Evolutionary conservation across 2,329 filamentous ascomycete species (phyloP).

Genomic region (Pezicula radicicola): DNA sequence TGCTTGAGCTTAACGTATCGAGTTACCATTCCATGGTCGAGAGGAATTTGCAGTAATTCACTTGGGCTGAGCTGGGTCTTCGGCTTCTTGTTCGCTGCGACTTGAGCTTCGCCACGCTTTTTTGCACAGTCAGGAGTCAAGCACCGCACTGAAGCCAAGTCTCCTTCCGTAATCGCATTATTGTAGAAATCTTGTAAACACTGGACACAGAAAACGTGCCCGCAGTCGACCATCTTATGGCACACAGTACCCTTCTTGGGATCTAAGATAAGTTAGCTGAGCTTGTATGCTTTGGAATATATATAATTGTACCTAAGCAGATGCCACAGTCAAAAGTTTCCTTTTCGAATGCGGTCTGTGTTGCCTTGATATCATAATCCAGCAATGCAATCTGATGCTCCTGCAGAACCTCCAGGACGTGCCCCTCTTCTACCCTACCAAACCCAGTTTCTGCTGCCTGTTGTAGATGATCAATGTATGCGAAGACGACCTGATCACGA

Average conservation of each 20-base stretch:
- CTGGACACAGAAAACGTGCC: slow-evolving; percentile 85
- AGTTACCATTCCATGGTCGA: slow-evolving; percentile 69
- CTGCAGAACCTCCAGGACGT: slow-evolving; percentile 48
- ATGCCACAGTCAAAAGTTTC: slow-evolving; percentile 87
- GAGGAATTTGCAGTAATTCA: slow-evolving; percentile 76
- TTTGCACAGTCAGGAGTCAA: slow-evolving; percentile 76
- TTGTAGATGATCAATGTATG: slow-evolving; percentile 62
- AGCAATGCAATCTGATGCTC: slow-evolving; percentile 68
- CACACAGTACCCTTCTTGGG: slow-evolving; percentile 84
- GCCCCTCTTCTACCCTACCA: slow-evolving; percentile 47
- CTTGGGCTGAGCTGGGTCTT: slow-evolving; percentile 74
- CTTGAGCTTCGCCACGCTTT: slow-evolving; percentile 37
- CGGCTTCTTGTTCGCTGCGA: slow-evolving; percentile 46
- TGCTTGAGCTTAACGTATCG: slow-evolving; percentile 89
- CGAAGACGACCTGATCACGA: slow-evolving; percentile 55
- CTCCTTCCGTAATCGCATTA: slow-evolving; percentile 80
- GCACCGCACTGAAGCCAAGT: slow-evolving; percentile 77
- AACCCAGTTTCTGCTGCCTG: slow-evolving; percentile 59
- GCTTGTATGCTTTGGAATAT: slow-evolving; percentile 6
- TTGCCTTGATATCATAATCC: slow-evolving; percentile 74
- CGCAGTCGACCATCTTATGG: slow-evolving; percentile 78
- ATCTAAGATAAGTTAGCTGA: slow-evolving; percentile 44
- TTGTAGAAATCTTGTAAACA: slow-evolving; percentile 91
- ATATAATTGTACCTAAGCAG: slow-evolving; percentile 58
- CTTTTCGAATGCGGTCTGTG: slow-evolving; percentile 72